These are phyloP conservation scores for Phytophthora tentaculata DNA, from an alignment of 352 stramenopile genomes.

Conservation along the genomic window DNA sequence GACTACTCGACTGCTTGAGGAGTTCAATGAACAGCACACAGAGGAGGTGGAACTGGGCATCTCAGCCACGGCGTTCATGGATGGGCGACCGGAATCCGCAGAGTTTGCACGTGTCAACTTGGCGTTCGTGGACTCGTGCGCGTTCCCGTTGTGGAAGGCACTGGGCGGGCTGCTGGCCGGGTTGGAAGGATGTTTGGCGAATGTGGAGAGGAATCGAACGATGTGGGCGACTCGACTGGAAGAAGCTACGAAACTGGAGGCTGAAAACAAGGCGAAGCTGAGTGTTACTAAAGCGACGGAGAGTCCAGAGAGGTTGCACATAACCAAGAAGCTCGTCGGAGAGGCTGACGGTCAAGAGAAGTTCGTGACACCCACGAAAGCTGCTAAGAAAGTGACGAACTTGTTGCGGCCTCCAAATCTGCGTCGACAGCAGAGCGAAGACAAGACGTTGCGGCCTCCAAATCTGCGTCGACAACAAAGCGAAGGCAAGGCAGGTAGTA, in stretches of 20 bases:
- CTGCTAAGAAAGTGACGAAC: constrained; percentile 1
- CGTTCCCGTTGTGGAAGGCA: constrained; percentile 85
- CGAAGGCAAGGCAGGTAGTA: background rate
- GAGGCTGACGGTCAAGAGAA: background rate
- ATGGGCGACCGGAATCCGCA: constrained; percentile 55
- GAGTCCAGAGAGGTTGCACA: constrained; percentile 17
- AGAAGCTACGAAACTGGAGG: constrained; percentile 28
- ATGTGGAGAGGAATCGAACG: constrained; percentile 70
- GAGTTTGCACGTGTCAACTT: constrained; percentile 82
- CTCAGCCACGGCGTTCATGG: constrained; percentile 81
- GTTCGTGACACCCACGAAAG: constrained; percentile 28
- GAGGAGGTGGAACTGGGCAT: constrained; percentile 77
- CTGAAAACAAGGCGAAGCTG: constrained; percentile 23
- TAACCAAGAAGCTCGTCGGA: constrained; percentile 21
- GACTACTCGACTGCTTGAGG: constrained; percentile 65
- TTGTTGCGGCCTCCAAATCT: constrained; percentile 4
- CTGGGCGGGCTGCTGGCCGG: constrained; percentile 68
- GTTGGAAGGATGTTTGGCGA: constrained; percentile 59
- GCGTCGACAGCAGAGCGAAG: constrained; percentile 2
- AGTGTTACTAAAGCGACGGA: background rate
- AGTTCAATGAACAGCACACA: constrained; percentile 86
- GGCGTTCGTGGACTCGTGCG: constrained; percentile 84
- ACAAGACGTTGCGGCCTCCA: background rate
- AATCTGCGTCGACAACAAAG: constrained; percentile 4
- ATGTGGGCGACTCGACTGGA: constrained; percentile 62